phyloP scores from a whole-genome alignment of 495 filamentous ascomycete species.

The Aspergillus heteromorphus region DNA sequence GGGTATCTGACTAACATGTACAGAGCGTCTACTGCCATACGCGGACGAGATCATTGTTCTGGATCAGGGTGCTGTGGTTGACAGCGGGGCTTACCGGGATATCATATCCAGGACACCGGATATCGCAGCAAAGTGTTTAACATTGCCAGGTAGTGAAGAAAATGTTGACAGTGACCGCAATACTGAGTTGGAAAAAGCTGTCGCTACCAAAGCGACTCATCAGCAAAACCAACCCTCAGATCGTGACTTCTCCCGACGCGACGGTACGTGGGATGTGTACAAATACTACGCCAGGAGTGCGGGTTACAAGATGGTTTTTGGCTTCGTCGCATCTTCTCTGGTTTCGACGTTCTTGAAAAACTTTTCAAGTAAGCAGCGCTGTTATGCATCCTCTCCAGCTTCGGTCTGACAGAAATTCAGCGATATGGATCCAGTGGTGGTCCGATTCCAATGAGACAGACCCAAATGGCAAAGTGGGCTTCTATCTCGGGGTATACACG shows the following conservation, averaged over 20 bases:
- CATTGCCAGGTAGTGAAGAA: too few relatives aligned
- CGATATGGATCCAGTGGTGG: conserved; percentile 46
- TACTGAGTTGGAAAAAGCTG: too few relatives aligned
- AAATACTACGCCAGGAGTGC: conserved; percentile 40
- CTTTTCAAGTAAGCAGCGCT: not conserved
- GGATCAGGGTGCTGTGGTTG: not conserved
- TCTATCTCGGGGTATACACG: not conserved
- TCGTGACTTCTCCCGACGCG: conserved; percentile 16
- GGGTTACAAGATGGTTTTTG: not conserved
- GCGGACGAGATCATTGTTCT: not conserved
- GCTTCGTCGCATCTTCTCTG: not conserved
- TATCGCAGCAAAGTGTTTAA: not conserved
- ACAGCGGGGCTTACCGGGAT: not conserved
- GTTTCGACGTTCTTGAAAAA: not conserved
- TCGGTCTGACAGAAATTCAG: too few relatives aligned
- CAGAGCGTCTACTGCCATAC: not conserved
- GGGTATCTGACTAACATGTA: too few relatives aligned
- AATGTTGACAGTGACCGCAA: too few relatives aligned
- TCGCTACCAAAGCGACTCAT: too few relatives aligned
- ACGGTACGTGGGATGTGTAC: conserved; percentile 44
- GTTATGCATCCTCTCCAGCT: too few relatives aligned
- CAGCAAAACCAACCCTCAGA: not conserved
- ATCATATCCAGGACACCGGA: not conserved
- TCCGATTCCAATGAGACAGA: conserved; percentile 21
- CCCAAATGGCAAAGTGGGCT: not conserved